Percentiles rank a stretch among this genome's conserved stretches.
Evolutionary conservation across 2,329 filamentous ascomycete species (phyloP).

Genomic region (Exophiala oligosperma): DNA sequence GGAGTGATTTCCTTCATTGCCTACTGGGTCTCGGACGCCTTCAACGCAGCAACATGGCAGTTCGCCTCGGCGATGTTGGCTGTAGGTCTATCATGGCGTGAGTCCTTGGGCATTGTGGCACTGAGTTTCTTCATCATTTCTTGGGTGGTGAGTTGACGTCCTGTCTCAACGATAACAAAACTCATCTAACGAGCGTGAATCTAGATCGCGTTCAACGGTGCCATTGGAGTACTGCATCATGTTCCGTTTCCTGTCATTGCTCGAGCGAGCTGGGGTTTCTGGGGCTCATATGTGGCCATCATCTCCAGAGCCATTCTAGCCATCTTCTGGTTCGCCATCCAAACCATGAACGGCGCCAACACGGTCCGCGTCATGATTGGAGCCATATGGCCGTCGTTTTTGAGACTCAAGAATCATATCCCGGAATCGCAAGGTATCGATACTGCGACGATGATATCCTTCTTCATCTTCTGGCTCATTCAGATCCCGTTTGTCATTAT

Average conservation of each 20-base stretch:
- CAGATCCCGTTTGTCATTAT: slow-evolving; percentile 47
- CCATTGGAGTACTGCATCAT: slow-evolving; percentile 83
- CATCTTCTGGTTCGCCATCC: slow-evolving; percentile 52
- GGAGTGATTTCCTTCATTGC: slow-evolving; percentile 76
- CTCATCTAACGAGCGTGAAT: slow-evolving; percentile 56
- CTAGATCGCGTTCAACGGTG: slow-evolving; percentile 66
- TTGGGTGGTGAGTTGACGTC: slow-evolving; percentile 90
- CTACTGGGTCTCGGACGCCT: slow-evolving; percentile 55
- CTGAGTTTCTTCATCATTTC: slow-evolving; percentile 54
- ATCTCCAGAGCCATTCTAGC: slow-evolving; percentile 55
- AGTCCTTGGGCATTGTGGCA: slow-evolving; percentile 39
- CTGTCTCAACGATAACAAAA: slow-evolving; percentile 74
- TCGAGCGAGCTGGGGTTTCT: slow-evolving; percentile 76
- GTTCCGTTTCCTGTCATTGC: slow-evolving; percentile 82
- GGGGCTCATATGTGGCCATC: slow-evolving; percentile 66
- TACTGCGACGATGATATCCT: slow-evolving; percentile 45
- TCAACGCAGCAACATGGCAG: slow-evolving; percentile 58
- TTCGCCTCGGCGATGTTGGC: slow-evolving; percentile 51
- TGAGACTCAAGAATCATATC: slow-evolving; percentile 44
- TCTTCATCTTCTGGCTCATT: slow-evolving; percentile 45
- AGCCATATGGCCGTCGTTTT: slow-evolving; percentile 53
- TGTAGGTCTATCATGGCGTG: slow-evolving; percentile 56
- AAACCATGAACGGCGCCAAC: slow-evolving; percentile 47
- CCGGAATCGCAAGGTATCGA: slow-evolving; percentile 45
- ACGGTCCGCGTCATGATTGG: slow-evolving; percentile 50